These are phyloP conservation scores for Ceratobasidium sp. DNA, from an alignment of 1,284 basidiomycete genomes.

Conservation along the genomic window DNA sequence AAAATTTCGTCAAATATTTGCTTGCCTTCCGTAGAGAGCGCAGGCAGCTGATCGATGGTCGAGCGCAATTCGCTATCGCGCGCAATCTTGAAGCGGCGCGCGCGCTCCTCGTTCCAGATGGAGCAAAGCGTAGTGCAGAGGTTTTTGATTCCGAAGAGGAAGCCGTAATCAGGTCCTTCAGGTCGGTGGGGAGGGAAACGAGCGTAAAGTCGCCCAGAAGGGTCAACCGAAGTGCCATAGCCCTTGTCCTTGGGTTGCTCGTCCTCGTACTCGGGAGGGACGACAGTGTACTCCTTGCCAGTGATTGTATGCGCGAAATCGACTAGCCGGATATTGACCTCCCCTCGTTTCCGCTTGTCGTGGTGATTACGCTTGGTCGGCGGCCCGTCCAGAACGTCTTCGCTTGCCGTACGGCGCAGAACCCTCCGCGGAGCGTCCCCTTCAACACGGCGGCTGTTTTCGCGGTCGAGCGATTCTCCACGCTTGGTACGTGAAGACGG, in stretches of 20 bases:
- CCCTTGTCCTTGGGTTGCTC: conserved; percentile 60
- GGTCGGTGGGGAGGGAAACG: conserved; percentile 93
- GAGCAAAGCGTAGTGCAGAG: conserved; percentile 77
- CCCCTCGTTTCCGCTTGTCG: conserved; percentile 75
- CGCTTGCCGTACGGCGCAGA: conserved; percentile 77
- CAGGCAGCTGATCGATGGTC: conserved; percentile 64
- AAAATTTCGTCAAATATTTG: conserved; percentile 82
- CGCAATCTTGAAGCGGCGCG: conserved; percentile 67
- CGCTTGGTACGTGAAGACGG: conserved; percentile 77
- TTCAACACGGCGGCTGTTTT: conserved; percentile 47
- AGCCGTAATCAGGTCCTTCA: conserved; percentile 91
- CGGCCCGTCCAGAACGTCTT: conserved; percentile 74
- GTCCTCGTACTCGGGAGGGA: conserved; percentile 50
- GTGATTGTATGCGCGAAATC: conserved; percentile 99
- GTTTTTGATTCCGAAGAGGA: conserved; percentile 90
- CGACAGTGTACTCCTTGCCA: conserved; percentile 86
- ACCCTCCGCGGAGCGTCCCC: conserved; percentile 45
- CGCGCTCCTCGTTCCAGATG: conserved; percentile 87
- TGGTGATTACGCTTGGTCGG: conserved; percentile 65
- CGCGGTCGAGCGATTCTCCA: conserved; percentile 78
- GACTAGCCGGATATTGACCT: conserved; percentile 95
- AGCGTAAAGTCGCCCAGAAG: conserved; percentile 81
- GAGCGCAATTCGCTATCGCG: conserved; percentile 66
- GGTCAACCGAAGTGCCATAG: conserved; percentile 82
- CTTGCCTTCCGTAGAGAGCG: conserved; percentile 72